phyloP scores from a whole-genome alignment of 2,329 filamentous ascomycete genomes.

The Cercospora janseana region DNA sequence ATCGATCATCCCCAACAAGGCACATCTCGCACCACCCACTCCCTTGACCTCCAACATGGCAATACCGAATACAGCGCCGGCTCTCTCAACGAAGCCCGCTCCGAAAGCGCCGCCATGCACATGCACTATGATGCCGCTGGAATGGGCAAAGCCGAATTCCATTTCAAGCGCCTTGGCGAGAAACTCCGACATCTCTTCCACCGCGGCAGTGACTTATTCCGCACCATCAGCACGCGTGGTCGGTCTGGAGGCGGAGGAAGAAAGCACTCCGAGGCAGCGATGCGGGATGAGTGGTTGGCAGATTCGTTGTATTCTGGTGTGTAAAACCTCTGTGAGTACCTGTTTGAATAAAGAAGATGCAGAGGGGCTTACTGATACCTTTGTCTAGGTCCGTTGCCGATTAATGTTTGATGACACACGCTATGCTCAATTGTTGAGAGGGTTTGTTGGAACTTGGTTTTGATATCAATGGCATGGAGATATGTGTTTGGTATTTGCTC shows the following conservation, averaged over 20 bases:
- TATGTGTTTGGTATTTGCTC: background rate
- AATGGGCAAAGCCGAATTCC: constrained; percentile 43
- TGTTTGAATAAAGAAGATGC: constrained; percentile 6
- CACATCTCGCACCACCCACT: constrained; percentile 25
- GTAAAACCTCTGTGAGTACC: constrained; percentile 23
- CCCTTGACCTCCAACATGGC: constrained; percentile 27
- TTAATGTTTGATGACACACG: constrained; percentile 12
- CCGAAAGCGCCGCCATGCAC: constrained; percentile 28
- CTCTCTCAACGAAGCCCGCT: constrained; percentile 26
- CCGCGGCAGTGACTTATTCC: constrained; percentile 37
- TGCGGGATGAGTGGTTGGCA: constrained; percentile 29
- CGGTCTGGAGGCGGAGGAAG: constrained; percentile 12
- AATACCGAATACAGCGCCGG: constrained; percentile 35
- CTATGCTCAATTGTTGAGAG: too few relatives aligned
- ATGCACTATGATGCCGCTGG: constrained; percentile 35
- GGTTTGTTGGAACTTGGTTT: background rate
- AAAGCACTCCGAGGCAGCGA: too few relatives aligned
- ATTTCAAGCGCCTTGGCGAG: constrained; percentile 42
- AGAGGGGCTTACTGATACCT: constrained; percentile 21
- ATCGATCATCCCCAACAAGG: constrained; percentile 18
- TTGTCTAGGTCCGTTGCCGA: constrained; percentile 15
- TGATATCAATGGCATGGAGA: background rate
- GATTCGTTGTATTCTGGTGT: constrained; percentile 35
- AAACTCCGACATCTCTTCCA: constrained; percentile 39
- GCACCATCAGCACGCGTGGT: constrained; percentile 31